Base-by-base conservation (phyloP, 805 yeast genomes). In the Hanseniaspora clermontiae region DNA sequence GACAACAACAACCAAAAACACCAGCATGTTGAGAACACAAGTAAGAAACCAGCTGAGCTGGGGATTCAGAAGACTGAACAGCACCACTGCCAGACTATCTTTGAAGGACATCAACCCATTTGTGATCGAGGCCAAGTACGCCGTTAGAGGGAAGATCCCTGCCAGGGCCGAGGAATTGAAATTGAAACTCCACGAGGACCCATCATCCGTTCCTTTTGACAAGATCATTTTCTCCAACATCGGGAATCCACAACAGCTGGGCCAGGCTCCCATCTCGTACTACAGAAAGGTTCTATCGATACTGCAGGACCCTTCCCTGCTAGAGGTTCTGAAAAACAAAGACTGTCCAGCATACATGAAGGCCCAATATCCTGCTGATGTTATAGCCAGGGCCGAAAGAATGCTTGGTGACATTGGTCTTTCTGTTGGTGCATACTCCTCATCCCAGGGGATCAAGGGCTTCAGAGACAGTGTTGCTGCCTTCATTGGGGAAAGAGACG, bases 201-300 rank as follows among this genome's bases (percentile, higher is more conserved):
- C 85, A 29, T 74, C 73, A 19, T 79, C 85, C 5, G 72, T 88
- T 61, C 95, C 95, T 0, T 93, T 89, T 66, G 71, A 77, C 45
- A 73, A 78, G 59, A 86, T 93, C 63, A 84, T 95, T 66, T 83
- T 81, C 64, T 93, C 96, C 60, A 93, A 93, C 68, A 93, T 93
- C 60, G 99, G 99, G 34, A 93, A 93, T 68, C 99, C 99, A 1
- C 99, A 93, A 70, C 97, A 91, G 68, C 76, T 93, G 66, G 91
- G 88, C 62, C 99, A 93, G 70, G 78, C 82, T 64, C 98, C 99
- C 0, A 75, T 93, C 63, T 87, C 95, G n/a, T 93, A 93, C 74
- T 90, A 88, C 70, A 79, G 99, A 64, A 95, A 90, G 67, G 95
- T 90, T 4, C 73, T 91, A 59, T 80, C 97, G 0, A 69, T 90